Base-by-base conservation (phyloP, 768 basidiomycete genomes). In the Kwoniella shandongensis region DNA sequence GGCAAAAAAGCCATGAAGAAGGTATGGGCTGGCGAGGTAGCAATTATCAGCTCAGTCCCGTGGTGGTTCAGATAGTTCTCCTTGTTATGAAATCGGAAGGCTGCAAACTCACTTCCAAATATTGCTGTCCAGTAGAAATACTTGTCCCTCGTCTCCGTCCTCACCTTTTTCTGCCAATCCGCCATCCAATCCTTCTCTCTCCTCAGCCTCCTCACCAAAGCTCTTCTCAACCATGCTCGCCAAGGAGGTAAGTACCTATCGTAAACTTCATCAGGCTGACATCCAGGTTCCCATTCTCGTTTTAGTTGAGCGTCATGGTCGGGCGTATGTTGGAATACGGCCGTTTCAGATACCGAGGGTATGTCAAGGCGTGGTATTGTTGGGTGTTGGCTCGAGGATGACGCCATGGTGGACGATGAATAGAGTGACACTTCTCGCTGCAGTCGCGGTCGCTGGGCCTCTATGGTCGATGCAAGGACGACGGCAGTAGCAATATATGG, bases 1-100 rank as follows among this genome's bases (percentile, higher is more conserved):
- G 94, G 94, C 5, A 99, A 79, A 59, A 88, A 82, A 29, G 85
- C 83, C 87, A 94, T 90, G 81, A 98, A 97, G 78, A 92, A 97
- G 5, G 70, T 71, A 55, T 76, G 75, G 2, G 75, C 73, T 74
- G 44, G n/a, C n/a, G n/a, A 13, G 40, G 46, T n/a, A 32, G 6
- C 26, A 17, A 42, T 38, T 17, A 48, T 17, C 38, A 25, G 26
- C 22, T 26, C 4, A 10, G 13, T 32, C 32, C 32, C 6, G 32
- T 13, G 13, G n/a, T n/a, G n/a, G n/a, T 17, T 8, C 40, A n/a
- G 7, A 18, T 42, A 6, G 40, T 23, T 42, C n/a, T 38, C 36
- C 7, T 42, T 7, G n/a, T 8, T 42, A 7, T 18, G 22, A 42
- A 23, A 18, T 18, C 6, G n/a, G 5, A 42, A 7, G 22, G 8